phyloP scores from a whole-genome alignment of 768 basidiomycete species.

The Kwoniella dejecticola region DNA sequence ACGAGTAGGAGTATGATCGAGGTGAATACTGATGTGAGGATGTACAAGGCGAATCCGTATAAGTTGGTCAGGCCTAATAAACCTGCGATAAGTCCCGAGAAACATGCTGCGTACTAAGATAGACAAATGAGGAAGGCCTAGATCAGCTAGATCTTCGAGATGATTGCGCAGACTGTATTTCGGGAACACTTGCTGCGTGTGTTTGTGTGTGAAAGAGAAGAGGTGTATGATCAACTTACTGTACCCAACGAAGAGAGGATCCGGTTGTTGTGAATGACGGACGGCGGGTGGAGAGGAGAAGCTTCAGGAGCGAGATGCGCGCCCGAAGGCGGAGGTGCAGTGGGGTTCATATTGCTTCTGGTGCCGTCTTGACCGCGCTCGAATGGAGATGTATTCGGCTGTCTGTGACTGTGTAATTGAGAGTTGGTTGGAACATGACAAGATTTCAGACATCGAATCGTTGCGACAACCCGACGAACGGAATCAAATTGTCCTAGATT shows the following conservation, averaged over 20 bases:
- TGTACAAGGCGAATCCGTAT: conserved; percentile 77
- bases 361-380: too few relatives aligned
- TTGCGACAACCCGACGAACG: too few relatives aligned
- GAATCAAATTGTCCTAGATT: too few relatives aligned
- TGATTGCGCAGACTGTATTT: neutral
- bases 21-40: conserved; percentile 67
- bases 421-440: too few relatives aligned
- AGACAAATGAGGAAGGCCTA: conserved; percentile 59
- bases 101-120: conserved; percentile 70
- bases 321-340: conserved; percentile 33
- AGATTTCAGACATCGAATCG: too few relatives aligned
- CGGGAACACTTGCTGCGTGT: too few relatives aligned
- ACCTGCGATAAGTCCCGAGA: conserved; percentile 83
- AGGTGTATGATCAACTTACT: conserved; percentile 25
- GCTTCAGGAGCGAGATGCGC: conserved; percentile 32
- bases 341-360: conserved; percentile 37
- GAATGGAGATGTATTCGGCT: too few relatives aligned
- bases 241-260: conserved; percentile 51
- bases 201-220: neutral
- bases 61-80: conserved; percentile 85
- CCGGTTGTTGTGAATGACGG: conserved; percentile 47
- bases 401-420: too few relatives aligned
- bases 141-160: conserved; percentile 55
- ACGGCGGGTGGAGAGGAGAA: conserved; percentile 50
- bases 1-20: conserved; percentile 67